A percentile compares a stretch with the other conserved stretches of the same genome.
These are phyloP conservation scores for Plasmodium billcollinsi DNA, from an alignment of 169 alveolate species.

Conservation along the genomic window DNA sequence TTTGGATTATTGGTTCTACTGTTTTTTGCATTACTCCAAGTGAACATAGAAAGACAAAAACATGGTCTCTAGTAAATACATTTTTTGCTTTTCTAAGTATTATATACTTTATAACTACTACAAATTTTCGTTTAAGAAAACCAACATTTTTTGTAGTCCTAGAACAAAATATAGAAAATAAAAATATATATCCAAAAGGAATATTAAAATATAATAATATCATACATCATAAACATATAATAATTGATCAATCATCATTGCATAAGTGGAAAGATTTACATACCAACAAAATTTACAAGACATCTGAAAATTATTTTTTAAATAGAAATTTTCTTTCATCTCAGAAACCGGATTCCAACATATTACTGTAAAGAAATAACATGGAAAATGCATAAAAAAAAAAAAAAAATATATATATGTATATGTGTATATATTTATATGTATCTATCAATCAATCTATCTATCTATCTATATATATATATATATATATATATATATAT, in stretches of 20 bases:
- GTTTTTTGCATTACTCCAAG: slow-evolving; percentile 68
- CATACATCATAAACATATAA: background rate
- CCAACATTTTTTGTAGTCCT: slow-evolving; percentile 34
- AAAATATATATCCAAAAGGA: slow-evolving; percentile 9
- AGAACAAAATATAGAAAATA: slow-evolving; percentile 20
- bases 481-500: background rate
- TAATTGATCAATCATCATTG: slow-evolving; percentile 8
- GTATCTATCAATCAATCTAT: too few relatives aligned
- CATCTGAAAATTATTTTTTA: background rate
- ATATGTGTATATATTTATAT: background rate
- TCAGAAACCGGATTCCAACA: slow-evolving; percentile 44
- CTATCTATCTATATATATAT: background rate
- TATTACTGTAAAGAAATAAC: slow-evolving; percentile 26
- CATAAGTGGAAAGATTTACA: slow-evolving; percentile 13
- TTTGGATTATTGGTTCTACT: slow-evolving; percentile 67
- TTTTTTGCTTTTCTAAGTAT: slow-evolving; percentile 49
- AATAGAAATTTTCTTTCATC: slow-evolving; percentile 40
- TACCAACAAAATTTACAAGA: slow-evolving; percentile 2
- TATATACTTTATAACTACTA: slow-evolving; percentile 38
- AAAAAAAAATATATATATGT: background rate
- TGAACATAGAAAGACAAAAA: slow-evolving; percentile 62
- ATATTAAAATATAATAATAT: slow-evolving; percentile 14
- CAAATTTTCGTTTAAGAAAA: slow-evolving; percentile 31
- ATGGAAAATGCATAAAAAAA: background rate
- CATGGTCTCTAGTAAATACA: slow-evolving; percentile 53